Conservation (phyloP, 1,139 yeast genomes). For the Pichia sp. region DNA sequence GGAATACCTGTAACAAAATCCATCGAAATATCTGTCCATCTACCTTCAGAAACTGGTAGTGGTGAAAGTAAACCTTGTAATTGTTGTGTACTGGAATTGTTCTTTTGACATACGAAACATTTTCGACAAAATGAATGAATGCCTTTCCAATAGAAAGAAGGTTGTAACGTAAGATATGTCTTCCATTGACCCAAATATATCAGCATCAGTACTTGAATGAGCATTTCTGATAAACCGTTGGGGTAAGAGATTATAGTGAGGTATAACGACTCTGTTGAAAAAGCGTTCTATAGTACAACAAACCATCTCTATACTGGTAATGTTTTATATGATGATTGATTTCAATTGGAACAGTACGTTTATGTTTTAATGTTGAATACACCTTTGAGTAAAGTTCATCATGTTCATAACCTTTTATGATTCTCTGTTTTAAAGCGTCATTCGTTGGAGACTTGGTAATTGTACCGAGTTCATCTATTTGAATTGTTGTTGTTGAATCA, state of each 20-base stretch:
- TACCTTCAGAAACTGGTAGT: conserved; percentile 1
- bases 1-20: conserved; percentile 6
- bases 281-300: conserved; percentile 1
- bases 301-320: neutral
- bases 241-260: neutral
- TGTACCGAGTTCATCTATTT: no score
- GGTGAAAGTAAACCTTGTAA: conserved; percentile 5
- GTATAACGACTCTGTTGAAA: neutral
- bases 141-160: conserved; percentile 2
- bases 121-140: neutral
- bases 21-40: conserved; percentile 7
- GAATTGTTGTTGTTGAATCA: no score
- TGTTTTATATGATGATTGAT: conserved; percentile 1
- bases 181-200: conserved; percentile 4
- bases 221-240: neutral
- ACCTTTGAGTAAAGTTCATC: neutral
- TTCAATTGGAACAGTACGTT: neutral
- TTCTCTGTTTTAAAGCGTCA: neutral
- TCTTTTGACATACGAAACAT: conserved; percentile 2
- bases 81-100: neutral
- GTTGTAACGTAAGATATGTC: neutral
- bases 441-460: no score
- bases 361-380: neutral
- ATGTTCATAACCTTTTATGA: neutral
- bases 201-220: neutral